phyloP scores from a whole-genome alignment of 306 rosid genomes.

The Luffa aegyptiaca region DNA sequence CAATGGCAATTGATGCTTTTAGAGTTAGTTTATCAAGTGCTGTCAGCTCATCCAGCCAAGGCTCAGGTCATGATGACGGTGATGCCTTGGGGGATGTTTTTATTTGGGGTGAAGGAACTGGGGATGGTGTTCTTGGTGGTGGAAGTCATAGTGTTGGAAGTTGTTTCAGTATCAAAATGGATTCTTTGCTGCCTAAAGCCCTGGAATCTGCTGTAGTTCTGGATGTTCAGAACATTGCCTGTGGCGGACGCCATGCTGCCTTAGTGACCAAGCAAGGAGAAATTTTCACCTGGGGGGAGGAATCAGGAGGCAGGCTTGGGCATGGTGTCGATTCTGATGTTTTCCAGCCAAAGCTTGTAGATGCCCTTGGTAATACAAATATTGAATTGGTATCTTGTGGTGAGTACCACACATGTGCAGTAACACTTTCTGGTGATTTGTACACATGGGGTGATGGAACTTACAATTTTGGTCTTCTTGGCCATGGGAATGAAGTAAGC shows the following conservation, averaged over 20 bases:
- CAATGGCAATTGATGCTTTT: conserved; percentile 87
- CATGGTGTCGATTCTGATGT: conserved; percentile 97
- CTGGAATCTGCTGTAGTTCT: conserved; percentile 91
- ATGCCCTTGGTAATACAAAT: conserved; percentile 69
- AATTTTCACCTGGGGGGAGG: conserved; percentile 98
- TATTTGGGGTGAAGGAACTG: conserved; percentile 95
- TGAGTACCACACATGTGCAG: conserved; percentile 96
- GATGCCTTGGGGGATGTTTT: conserved; percentile 99
- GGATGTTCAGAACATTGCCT: conserved; percentile 88
- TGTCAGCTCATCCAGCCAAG: conserved; percentile 98
- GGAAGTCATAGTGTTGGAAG: conserved; percentile 79
- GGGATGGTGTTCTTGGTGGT: conserved; percentile 94
- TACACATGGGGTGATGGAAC: conserved; percentile 98
- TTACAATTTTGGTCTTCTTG: conserved; percentile 87
- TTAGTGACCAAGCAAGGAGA: conserved; percentile 95
- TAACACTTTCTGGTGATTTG: conserved; percentile 91
- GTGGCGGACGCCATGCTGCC: conserved; percentile 93
- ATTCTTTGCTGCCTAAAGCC: conserved; percentile 85
- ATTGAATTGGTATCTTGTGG: conserved; percentile 99
- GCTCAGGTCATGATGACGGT: conserved; percentile 98
- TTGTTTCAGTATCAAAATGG: conserved; percentile 53
- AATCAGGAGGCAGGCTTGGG: conserved; percentile 98
- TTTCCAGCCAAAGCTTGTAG: conserved; percentile 86
- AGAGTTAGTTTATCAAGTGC: conserved; percentile 97
- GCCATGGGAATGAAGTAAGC: conserved; percentile 98